Percentiles rank a stretch among this genome's conserved stretches.
phyloP scores from a whole-genome alignment of 2,329 filamentous ascomycete genomes.

The Ophiostoma sp. region DNA sequence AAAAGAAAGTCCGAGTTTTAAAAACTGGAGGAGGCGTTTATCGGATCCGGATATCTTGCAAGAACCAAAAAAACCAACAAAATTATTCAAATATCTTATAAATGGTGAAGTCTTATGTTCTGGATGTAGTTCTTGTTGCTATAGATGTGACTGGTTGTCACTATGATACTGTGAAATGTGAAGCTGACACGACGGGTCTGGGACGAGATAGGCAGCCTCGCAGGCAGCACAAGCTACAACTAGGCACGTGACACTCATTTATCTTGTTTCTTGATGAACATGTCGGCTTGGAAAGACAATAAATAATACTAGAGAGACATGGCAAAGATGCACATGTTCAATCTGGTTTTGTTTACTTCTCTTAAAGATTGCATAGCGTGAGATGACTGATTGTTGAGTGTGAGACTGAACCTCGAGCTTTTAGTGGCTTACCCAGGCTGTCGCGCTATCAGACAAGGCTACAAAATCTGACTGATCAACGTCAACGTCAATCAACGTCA shows the following conservation, averaged over 20 bases:
- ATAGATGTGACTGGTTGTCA: too few relatives aligned
- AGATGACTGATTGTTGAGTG: not conserved
- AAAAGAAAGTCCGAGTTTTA: conserved; percentile 20
- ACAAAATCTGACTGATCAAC: conserved; percentile 4
- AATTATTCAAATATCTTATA: conserved; percentile 33
- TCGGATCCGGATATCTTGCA: conserved; percentile 80
- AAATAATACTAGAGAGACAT: not conserved
- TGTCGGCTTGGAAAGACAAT: not conserved
- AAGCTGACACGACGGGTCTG: too few relatives aligned
- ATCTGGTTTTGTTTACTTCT: not conserved
- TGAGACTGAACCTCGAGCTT: not conserved
- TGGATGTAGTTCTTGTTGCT: too few relatives aligned
- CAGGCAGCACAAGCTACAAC: not conserved
- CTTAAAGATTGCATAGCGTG: not conserved
- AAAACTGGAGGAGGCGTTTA: conserved; percentile 59
- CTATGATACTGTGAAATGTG: too few relatives aligned
- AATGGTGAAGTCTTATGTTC: too few relatives aligned
- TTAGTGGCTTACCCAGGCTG: not conserved
- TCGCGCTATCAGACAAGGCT: conserved; percentile 15
- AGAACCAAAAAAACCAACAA: conserved; percentile 38
- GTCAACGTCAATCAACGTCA: conserved; percentile 8
- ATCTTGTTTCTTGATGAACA: not conserved
- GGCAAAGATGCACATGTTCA: not conserved
- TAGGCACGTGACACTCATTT: not conserved
- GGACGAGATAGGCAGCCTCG: not conserved